Conservation (phyloP, 2,329 filamentous ascomycete genomes). For the Didymella pomorum region DNA sequence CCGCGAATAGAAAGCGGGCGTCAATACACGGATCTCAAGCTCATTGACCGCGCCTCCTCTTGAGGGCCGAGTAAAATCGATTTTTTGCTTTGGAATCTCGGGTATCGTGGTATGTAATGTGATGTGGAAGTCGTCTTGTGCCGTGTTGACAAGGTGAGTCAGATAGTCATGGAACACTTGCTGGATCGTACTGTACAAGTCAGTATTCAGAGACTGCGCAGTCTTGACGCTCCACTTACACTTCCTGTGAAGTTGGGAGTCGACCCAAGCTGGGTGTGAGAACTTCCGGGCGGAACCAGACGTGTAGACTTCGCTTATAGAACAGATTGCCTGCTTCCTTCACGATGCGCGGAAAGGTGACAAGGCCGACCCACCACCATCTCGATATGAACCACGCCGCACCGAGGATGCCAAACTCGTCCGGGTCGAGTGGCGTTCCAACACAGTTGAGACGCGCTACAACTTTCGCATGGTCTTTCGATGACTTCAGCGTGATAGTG, state of each 20-base stretch:
- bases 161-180: conserved; percentile 53
- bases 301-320: conserved; percentile 64
- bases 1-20: conserved; percentile 72
- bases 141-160: conserved; percentile 58
- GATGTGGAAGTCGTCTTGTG: conserved; percentile 57
- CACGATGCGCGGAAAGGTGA: conserved; percentile 71
- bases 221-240: conserved; percentile 28
- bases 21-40: conserved; percentile 66
- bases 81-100: conserved; percentile 23
- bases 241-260: conserved; percentile 61
- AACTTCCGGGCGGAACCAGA: conserved; percentile 73
- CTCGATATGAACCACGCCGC: conserved; percentile 59
- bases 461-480: conserved; percentile 67
- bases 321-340: conserved; percentile 67
- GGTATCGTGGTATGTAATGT: conserved; percentile 63
- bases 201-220: conserved; percentile 10
- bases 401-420: conserved; percentile 52
- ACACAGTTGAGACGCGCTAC: conserved; percentile 67
- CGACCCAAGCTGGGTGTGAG: conserved; percentile 64
- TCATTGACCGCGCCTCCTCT: conserved; percentile 39
- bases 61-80: conserved; percentile 32
- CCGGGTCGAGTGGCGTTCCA: conserved; percentile 60
- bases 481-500: conserved; percentile 68
- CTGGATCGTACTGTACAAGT: conserved; percentile 44
- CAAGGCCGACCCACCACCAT: conserved; percentile 74